Base-by-base conservation (phyloP, 768 basidiomycete genomes). In the Epithele typhae region DNA sequence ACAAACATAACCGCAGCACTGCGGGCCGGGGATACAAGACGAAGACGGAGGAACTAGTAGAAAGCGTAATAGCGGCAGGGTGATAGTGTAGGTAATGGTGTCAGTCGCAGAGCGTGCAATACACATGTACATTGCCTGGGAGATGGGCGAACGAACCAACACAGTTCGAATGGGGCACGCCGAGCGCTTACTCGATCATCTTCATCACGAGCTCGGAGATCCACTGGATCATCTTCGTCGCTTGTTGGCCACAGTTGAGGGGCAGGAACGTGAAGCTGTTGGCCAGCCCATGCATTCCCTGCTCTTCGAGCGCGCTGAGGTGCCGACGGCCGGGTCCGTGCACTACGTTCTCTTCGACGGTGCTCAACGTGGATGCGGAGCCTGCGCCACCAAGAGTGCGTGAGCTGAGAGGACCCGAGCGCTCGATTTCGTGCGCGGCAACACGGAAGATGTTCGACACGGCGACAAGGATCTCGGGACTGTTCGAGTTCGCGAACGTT, bases 401-500 rank as follows among this genome's bases (percentile, higher is more conserved):
- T 12, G 43, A 37, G 22, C 73, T 72, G 27, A 70, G 64, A 15
- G 68, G 57, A 15, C 65, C 62, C n/a, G 60, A 60, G 43, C 68
- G 73, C 37, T 64, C 62, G 42, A 71, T 62, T 48, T 87, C 84
- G 49, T 78, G 74, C 50, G 84, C 69, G 7, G 84, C 77, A 24
- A 84, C 71, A 15, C 82, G 78, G 71, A 88, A 89, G 44, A 92
- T 78, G 49, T 73, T 81, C n/a, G 87, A 85, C 23, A 81, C 83
- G 10, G 82, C 76, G 33, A 74, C 74, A 48, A 91, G 78, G 56
- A 91, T 83, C 2, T 71, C 68, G 10, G 87, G 71, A 52, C 87
- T 91, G 14, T 84, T 80, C 3, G 84, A 81, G 47, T 75, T 82
- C 15, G 82, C 75, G 56, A 91, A 84, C 0, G 78, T 73, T 18